Base-by-base conservation (phyloP, 352 stramenopile genomes). In the Phytophthora litchii region DNA sequence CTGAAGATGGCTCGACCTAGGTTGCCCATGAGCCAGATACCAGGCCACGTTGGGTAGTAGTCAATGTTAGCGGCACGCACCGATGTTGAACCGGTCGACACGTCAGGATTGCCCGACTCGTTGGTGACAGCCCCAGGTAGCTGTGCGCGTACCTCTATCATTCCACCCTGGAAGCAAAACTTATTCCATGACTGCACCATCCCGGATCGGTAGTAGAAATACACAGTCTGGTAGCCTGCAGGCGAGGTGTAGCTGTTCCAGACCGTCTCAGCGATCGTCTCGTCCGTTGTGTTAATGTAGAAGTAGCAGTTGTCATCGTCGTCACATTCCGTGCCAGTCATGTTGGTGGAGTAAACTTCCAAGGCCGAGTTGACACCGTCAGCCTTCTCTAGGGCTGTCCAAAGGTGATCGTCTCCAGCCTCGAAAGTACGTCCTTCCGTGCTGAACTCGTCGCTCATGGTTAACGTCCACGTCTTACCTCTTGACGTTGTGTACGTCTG, bases 321-420 rank as follows among this genome's bases (percentile, higher is more conserved):
- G 32, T 74, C 42, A 23, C 44, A 68, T 37, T 68, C 74, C 14
- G 71, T 78, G 27, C 47, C 66, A 9, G 72, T 76, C 62, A 91
- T 92, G 34, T 74, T 86, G 38, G 69, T 72, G 46, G 95, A 97
- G 72, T 97, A 97, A 57, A 94, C 97, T 44, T 98, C 90, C 17
- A 97, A 71, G 1, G 89, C 89, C 14, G 74, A 78, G 41, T 92
- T 91, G 13, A 84, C 89, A 21, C 79, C 80, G 29, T 91, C 82
- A n/a, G 82, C 77, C 40, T 76, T 82, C n/a, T 88, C 66, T 50
- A 91, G 45, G 3, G 81, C 88, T 17, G 92, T 98, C 96, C 96
- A 99, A 31, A 92, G 74, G 29, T 96, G 91, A 76, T 99, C 96
- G 6, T 84, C 60, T 14, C 96, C 96, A 41, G 98, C 89, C 31